Base-by-base conservation (phyloP, 2,329 filamentous ascomycete species). In the Fusarium palustre region DNA sequence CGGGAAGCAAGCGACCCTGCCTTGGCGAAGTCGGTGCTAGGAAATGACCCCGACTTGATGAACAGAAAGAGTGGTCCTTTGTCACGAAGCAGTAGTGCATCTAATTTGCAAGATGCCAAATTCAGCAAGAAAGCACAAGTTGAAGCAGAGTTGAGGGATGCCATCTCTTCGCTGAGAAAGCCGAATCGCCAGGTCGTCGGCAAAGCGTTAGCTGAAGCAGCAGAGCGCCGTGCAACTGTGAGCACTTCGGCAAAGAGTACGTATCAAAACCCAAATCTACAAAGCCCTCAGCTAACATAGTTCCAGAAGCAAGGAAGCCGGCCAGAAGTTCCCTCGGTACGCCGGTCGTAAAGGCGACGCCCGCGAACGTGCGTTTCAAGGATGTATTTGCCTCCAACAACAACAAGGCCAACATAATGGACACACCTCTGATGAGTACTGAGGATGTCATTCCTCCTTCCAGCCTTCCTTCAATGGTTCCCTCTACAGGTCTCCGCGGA, bases 121-220 rank as follows among this genome's bases (percentile, higher is more conserved):
- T 83, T 87, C 33, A 88, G 83, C 72, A 91, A 88, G 76, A 90
- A 91, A 75, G 90, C 89, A 4, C 79, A 86, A 24, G 85, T 93
- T 3, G 88, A 93, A 48, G 87, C 89, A 30, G 90, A 94, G 74
- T 79, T 95, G 34, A 87, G 88, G 69, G 87, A 92, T 61, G 92
- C 92, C 11, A 94, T 96, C 50, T 87, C 87, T 8, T 86, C 89
- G 12, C 78, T 95, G 42, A 90, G 91, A 76, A 93, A 90, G 78
- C 92, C 92, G 1, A 94, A 95, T 73, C 87, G 92, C 46, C 86
- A 88, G 24, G 83, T 91, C 41, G 91, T 90, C 15, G 88, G 89
- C 33, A 90, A 89, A 72, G 86, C 88, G 38, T 83, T 92, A 59
- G 88, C 86, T 5, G 91, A 92, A 68, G 90, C 88, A 28, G 86